A percentile compares a stretch with the other conserved stretches of the same genome.
phyloP scores from a whole-genome alignment of 345 rosid species.

The Salix koriyanagi region DNA sequence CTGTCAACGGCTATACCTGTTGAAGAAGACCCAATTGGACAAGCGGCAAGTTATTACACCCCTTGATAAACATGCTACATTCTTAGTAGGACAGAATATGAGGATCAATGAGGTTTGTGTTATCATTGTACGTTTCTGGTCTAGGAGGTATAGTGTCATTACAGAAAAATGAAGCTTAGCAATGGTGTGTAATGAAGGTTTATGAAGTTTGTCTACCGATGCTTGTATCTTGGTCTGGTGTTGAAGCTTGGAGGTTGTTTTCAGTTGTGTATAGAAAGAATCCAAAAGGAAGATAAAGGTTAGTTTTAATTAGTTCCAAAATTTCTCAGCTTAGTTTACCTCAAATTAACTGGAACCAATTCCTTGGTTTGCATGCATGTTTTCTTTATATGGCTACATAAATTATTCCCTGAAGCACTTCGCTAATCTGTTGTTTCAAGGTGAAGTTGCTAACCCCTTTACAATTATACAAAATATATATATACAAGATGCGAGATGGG shows the following conservation, averaged over 20 bases:
- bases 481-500: background rate
- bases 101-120: background rate
- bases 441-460: too few species aligned
- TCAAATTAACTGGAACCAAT: background rate
- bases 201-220: background rate
- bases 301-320: background rate
- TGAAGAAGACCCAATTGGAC: slow-evolving; percentile 20
- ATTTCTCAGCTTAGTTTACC: background rate
- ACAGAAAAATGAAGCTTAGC: background rate
- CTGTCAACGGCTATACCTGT: slow-evolving; percentile 15
- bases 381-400: background rate
- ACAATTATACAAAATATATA: too few species aligned
- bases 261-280: too few species aligned
- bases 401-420: too few species aligned
- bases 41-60: slow-evolving; percentile 18
- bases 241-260: background rate
- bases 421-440: too few species aligned
- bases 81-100: slow-evolving; percentile 10
- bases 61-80: slow-evolving; percentile 17
- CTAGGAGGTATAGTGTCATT: background rate
- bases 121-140: slow-evolving; percentile 11
- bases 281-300: background rate
- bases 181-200: background rate
- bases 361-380: background rate
- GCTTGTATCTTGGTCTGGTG: too few species aligned